Conservation (phyloP, 2,329 filamentous ascomycete species). For the Geosmithia morbida region DNA sequence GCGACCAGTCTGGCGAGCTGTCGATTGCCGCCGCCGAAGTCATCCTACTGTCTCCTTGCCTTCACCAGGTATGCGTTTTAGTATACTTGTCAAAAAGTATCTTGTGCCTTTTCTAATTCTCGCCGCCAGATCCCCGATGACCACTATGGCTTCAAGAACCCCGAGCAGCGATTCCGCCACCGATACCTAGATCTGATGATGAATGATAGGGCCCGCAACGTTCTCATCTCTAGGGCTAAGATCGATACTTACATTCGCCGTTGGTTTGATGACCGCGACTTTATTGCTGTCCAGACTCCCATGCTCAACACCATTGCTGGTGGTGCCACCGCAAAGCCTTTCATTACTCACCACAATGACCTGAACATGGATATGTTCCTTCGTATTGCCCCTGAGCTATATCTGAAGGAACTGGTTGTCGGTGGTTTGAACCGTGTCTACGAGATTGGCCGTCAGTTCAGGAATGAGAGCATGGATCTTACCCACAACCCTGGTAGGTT, state of each 20-base stretch:
- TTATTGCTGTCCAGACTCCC: constrained; percentile 89
- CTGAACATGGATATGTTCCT: constrained; percentile 89
- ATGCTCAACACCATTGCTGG: constrained; percentile 96
- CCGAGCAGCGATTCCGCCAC: constrained; percentile 85
- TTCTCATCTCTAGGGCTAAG: constrained; percentile 74
- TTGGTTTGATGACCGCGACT: constrained; percentile 79
- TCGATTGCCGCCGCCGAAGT: constrained; percentile 87
- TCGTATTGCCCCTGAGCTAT: constrained; percentile 87
- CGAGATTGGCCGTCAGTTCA: constrained; percentile 89
- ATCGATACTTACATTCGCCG: constrained; percentile 79
- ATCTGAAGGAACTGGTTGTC: constrained; percentile 91
- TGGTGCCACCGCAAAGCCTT: constrained; percentile 86
- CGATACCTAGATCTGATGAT: constrained; percentile 94
- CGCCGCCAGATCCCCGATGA: constrained; percentile 49
- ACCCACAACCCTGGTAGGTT: constrained; percentile 64
- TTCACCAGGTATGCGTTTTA: constrained; percentile 46
- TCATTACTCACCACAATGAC: constrained; percentile 93
- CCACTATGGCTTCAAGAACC: constrained; percentile 89
- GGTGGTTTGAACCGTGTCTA: constrained; percentile 91
- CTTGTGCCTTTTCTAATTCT: not conserved
- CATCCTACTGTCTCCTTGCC: constrained; percentile 72
- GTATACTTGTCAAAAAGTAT: constrained; percentile 24
- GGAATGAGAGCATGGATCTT: constrained; percentile 60
- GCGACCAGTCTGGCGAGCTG: constrained; percentile 57
- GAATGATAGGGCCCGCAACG: constrained; percentile 75